Percentiles rank a stretch among this genome's conserved stretches.
phyloP scores from a whole-genome alignment of 305 asterid genomes.

The Rubia balearica region DNA sequence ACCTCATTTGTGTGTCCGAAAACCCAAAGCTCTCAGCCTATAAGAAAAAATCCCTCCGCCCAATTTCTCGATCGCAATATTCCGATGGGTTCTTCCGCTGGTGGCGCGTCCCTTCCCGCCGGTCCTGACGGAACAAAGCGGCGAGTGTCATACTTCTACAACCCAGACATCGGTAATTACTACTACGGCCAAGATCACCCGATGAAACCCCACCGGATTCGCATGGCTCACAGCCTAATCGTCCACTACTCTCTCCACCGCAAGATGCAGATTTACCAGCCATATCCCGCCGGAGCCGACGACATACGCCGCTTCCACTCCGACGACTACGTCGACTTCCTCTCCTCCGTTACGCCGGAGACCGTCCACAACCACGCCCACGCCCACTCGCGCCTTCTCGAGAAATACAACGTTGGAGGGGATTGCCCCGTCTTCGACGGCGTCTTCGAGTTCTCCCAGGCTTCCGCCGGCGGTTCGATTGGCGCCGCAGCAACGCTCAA shows the following conservation, averaged over 20 bases:
- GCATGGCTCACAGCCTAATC: slow-evolving; percentile 38
- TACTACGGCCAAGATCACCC: slow-evolving; percentile 43
- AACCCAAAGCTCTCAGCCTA: neutral
- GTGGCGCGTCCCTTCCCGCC: slow-evolving; percentile 27
- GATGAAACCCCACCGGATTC: slow-evolving; percentile 44
- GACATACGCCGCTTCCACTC: slow-evolving; percentile 38
- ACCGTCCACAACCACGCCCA: slow-evolving; percentile 31
- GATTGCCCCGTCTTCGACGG: slow-evolving; percentile 52
- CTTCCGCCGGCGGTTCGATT: slow-evolving; percentile 52
- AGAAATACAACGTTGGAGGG: slow-evolving; percentile 36
- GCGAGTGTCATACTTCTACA: slow-evolving; percentile 35
- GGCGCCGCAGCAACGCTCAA: slow-evolving; percentile 59
- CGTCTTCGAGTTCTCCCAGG: slow-evolving; percentile 38
- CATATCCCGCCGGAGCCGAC: slow-evolving; percentile 24
- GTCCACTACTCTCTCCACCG: slow-evolving; percentile 35
- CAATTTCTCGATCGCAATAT: too few species aligned
- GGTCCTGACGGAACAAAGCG: slow-evolving; percentile 36
- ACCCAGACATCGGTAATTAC: slow-evolving; percentile 33
- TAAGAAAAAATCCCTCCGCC: neutral
- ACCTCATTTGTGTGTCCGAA: too few species aligned
- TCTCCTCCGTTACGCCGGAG: slow-evolving; percentile 27
- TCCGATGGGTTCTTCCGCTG: slow-evolving; percentile 15
- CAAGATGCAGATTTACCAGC: slow-evolving; percentile 34
- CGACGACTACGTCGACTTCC: slow-evolving; percentile 31
- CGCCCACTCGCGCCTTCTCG: slow-evolving; percentile 26